Conservation (phyloP, 768 basidiomycete species). For the Naganishia vishniacii region DNA sequence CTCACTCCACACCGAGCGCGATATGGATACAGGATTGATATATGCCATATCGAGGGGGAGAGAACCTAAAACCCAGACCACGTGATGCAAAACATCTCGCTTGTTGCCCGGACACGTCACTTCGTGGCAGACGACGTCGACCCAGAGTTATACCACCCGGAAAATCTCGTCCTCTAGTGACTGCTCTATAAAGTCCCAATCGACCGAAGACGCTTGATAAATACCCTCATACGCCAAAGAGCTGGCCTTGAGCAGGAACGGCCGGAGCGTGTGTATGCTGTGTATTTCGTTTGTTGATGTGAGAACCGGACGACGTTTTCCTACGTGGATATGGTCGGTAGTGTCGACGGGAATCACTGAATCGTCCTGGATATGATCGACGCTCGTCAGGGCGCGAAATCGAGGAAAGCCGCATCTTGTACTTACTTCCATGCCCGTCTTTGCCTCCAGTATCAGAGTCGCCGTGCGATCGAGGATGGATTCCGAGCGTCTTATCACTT, state of each 20-base stretch:
- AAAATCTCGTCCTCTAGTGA: conserved; percentile 83
- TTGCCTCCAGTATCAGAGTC: conserved; percentile 63
- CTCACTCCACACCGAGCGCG: too few species aligned
- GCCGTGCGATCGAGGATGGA: conserved; percentile 86
- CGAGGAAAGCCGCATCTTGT: background rate
- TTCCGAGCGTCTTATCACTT: conserved; percentile 70
- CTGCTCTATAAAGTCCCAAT: conserved; percentile 83
- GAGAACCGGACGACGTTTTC: conserved; percentile 65
- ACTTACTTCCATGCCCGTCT: conserved; percentile 17
- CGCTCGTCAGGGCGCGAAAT: background rate
- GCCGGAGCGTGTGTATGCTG: conserved; percentile 75
- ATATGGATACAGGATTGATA: too few species aligned
- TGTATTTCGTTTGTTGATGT: conserved; percentile 65
- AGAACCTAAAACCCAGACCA: too few species aligned
- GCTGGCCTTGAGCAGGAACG: conserved; percentile 86
- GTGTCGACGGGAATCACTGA: background rate
- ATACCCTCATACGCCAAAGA: conserved; percentile 83
- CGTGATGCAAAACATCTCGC: too few species aligned
- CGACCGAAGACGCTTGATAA: conserved; percentile 65
- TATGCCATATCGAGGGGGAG: too few species aligned
- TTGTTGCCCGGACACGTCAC: too few species aligned
- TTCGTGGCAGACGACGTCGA: too few species aligned
- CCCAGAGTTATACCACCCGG: background rate
- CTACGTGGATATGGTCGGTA: conserved; percentile 44
- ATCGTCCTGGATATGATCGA: background rate